Conservation (phyloP, 257 asterid species). For the Ophiorrhiza pumila region DNA sequence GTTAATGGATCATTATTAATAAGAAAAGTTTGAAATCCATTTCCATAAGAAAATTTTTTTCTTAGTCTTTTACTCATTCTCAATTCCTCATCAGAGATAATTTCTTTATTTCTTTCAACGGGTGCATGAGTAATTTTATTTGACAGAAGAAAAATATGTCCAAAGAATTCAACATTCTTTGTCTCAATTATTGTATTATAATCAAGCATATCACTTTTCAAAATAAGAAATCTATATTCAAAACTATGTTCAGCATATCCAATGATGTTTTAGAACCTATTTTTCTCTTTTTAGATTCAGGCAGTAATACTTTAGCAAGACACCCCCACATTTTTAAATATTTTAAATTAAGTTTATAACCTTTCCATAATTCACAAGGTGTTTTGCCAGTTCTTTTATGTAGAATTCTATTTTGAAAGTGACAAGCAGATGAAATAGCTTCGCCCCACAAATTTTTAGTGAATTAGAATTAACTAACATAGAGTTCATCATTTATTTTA, state of each 20-base stretch:
- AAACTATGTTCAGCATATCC: background rate
- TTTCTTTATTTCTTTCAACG: background rate
- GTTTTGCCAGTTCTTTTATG: background rate
- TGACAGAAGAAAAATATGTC: background rate
- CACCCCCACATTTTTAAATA: conserved; percentile 4
- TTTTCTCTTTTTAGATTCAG: background rate
- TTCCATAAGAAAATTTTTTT: too few species aligned
- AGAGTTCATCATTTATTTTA: background rate
- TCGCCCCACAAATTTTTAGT: background rate
- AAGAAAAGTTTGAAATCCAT: too few species aligned
- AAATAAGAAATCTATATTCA: background rate
- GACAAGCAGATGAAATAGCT: background rate
- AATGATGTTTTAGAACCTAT: background rate
- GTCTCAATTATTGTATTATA: too few species aligned
- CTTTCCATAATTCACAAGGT: background rate
- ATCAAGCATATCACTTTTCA: background rate
- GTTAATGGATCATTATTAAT: too few species aligned
- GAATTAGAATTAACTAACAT: background rate
- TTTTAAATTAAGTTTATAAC: background rate
- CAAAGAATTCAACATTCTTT: background rate
- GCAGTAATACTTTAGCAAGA: background rate
- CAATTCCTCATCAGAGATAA: background rate
- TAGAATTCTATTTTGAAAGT: background rate
- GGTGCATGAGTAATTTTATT: background rate
- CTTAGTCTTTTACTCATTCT: background rate